These are phyloP conservation scores for Coemansia sp. DNA, from an alignment of 192 early-diverging fungal species.

Conservation along the genomic window DNA sequence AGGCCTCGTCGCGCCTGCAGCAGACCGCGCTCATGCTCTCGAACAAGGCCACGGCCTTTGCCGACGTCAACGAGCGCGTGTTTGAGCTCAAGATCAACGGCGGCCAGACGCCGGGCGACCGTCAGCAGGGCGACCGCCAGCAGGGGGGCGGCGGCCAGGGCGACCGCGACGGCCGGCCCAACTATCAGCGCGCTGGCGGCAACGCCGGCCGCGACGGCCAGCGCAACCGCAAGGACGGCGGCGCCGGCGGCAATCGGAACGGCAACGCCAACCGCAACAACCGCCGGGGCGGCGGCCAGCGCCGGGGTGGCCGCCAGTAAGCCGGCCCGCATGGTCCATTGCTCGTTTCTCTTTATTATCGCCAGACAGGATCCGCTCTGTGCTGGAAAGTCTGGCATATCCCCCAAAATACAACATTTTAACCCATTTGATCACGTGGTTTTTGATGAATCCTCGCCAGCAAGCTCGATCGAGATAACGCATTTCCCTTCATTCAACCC, in stretches of 20 bases:
- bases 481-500: background rate
- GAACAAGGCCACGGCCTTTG: constrained; percentile 80
- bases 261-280: constrained; percentile 12
- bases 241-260: constrained; percentile 7
- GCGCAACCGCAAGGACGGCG: constrained; percentile 13
- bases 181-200: constrained; percentile 39
- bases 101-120: constrained; percentile 38
- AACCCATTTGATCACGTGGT: background rate
- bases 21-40: constrained; percentile 79
- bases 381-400: no score
- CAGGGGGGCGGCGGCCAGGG: constrained; percentile 30
- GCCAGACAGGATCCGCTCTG: no score
- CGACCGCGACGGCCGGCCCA: constrained; percentile 35
- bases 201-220: constrained; percentile 19
- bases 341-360: no score
- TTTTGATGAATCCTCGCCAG: background rate
- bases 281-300: constrained; percentile 16
- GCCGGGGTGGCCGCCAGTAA: background rate
- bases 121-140: constrained; percentile 32
- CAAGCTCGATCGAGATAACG: background rate
- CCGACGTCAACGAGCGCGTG: constrained; percentile 88
- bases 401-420: no score
- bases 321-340: background rate
- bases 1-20: constrained; percentile 69
- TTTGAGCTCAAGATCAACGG: constrained; percentile 68